Conservation (phyloP, 306 rosid genomes). For the Rosa persica region DNA sequence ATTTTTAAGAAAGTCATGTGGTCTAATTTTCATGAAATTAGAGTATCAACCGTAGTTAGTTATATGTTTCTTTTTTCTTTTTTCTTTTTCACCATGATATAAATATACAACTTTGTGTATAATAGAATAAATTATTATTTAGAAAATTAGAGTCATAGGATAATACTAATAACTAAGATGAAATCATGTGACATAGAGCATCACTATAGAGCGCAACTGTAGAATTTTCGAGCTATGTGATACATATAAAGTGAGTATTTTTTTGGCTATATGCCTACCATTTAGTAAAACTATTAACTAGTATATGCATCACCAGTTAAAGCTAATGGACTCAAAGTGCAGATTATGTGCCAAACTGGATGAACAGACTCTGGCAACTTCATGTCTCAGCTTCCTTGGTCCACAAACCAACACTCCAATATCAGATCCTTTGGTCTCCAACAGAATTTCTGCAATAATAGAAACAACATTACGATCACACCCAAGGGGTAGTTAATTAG, state of each 20-base stretch:
- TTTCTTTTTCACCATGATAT: too few species aligned
- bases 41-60: too few species aligned
- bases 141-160: too few species aligned
- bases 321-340: constrained; percentile 53
- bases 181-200: too few species aligned
- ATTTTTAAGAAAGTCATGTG: too few species aligned
- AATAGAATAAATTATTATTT: too few species aligned
- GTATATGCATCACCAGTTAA: constrained; percentile 31
- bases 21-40: too few species aligned
- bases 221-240: too few species aligned
- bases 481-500: neutral
- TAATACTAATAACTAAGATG: too few species aligned
- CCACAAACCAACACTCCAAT: constrained; percentile 49
- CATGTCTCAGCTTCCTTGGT: constrained; percentile 46
- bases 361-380: constrained; percentile 51
- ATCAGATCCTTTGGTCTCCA: constrained; percentile 39
- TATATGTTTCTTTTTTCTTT: neutral
- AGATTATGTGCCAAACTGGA: constrained; percentile 40
- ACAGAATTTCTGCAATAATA: constrained; percentile 36
- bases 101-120: too few species aligned
- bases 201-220: neutral
- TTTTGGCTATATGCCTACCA: neutral
- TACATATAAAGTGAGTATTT: neutral
- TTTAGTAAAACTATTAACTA: neutral
- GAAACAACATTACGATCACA: neutral